Evolutionary conservation across 139 green algal species (phyloP), one percentile per base, ranked within the genome.

Genomic region (Picochlorum sp.): DNA sequence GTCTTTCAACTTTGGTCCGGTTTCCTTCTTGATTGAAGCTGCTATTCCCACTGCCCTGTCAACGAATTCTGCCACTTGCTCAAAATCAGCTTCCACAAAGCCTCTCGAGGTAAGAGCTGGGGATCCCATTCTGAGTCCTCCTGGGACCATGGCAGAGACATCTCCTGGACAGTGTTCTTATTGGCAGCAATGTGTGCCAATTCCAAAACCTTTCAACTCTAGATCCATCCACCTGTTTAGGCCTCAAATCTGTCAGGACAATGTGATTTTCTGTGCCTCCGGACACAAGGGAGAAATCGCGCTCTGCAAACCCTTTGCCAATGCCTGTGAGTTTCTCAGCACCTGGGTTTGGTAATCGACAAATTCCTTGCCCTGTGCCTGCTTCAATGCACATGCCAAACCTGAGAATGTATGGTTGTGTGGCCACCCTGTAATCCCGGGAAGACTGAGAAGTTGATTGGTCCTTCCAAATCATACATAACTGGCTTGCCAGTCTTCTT

Each of bases 251-350:
- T 3, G 87, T 83, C 37, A 98, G 85, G 64, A 96, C 83, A 16
- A 98, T 81, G 86, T 98, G 92, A 86, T 97, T 98, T 60, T 95
- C 86, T n/a, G 92, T 98, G 75, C 92, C 92, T 28, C 87, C 89
- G 2, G 81, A 90, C 59, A 95, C 87, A 7, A 95, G 74, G 45
- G 62, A 78, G 78, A 94, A 87, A 49, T 88, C 90, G 49, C 66
- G 71, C 23, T 78, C 61, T 52, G 62, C 18, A 45, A 98, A 20
- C 71, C 78, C 6, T 77, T 54, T 15, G 91, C 89, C 69, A 97
- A 72, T 2, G 89, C 88, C 66, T 78, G 58, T 44, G 58, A 78
- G 78, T 87, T 86, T 26, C 44, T 63, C 34, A 87, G 66, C 49
- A 87, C 82, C 65, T 78, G 67, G 67, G 83, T 45, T 84, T 95